These are phyloP conservation scores for Willaertia magna DNA, from an alignment of 208 protist species.

Conservation along the genomic window DNA sequence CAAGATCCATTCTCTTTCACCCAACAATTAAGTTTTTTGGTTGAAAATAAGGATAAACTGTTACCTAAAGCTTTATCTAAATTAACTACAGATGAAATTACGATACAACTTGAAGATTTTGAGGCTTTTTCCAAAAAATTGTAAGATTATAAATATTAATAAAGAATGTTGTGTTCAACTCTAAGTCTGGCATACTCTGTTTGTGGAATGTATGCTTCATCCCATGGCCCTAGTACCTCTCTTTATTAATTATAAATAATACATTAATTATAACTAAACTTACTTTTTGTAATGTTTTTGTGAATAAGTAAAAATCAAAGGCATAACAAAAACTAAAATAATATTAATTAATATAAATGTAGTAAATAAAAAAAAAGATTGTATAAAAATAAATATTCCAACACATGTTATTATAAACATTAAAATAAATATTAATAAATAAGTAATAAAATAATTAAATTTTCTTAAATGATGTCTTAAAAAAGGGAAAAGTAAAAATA, in stretches of 20 bases:
- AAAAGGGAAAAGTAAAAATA: neutral
- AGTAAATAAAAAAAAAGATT: neutral
- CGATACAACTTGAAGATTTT: neutral
- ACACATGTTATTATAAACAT: neutral
- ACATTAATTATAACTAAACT: neutral
- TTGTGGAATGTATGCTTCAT: neutral
- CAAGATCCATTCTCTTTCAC: no score
- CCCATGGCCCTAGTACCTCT: neutral
- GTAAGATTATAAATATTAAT: no score
- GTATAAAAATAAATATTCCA: neutral
- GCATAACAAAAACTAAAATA: neutral
- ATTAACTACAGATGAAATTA: no score
- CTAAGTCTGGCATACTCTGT: neutral
- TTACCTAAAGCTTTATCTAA: no score
- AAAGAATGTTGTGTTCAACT: no score
- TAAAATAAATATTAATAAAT: neutral
- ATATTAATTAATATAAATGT: neutral
- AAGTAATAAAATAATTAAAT: no score
- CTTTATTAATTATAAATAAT: neutral
- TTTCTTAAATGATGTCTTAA: neutral
- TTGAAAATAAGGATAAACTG: no score
- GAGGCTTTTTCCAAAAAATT: neutral
- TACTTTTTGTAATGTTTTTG: neutral
- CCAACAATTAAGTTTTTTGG: no score
- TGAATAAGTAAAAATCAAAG: neutral